Evolutionary conservation across 495 filamentous ascomycete species (phyloP), one percentile per base, ranked within the genome.

Genomic region (Diplogelasinospora grovesii): DNA sequence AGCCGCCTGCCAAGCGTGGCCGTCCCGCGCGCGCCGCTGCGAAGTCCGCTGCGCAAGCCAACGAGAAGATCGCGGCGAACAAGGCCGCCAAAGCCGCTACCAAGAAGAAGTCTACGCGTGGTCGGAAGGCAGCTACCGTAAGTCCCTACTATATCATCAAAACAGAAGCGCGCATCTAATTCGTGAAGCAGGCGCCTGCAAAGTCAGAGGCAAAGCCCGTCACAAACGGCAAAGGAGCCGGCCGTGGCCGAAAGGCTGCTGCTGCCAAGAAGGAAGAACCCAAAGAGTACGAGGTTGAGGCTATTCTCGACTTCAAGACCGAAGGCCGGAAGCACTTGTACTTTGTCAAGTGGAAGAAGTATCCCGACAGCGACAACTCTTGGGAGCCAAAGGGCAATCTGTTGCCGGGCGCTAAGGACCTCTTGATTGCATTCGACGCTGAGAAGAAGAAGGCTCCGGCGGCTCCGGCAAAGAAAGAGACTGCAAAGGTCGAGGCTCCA

Each of bases 331-430:
- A 55, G 35, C 57, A 54, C 28, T 32, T 56, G 43, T 71, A 65
- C 36, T 30, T 49, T 1, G 54, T 71, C 23, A 67, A 70, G 51
- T 73, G 66, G 69, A 60, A 60, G 41, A 59, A 58, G 0, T 68
- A 53, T 35, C 19, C 47, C 2, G 36, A 25, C 4, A 34, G 26
- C 14, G 46, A 64, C 0, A 70, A 61, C 45, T 65, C 64, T 2
- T 71, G 68, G 69, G 66, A 71, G 50, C 62, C 66, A 5, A 58
- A 57, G 47, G 43, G 36, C 15, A 61, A 66, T 35, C 48, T 66
- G 5, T n/a, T n/a, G n/a, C 22, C 14, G 3, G 47, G 49, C 19
- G 53, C 58, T 11, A 18, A 37, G 8, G 43, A 47, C 4, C 48
- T 63, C 4, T 23, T 65, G 18, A 44, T 41, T n/a, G 34, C 39